A percentile compares a stretch with the other conserved stretches of the same genome.
Evolutionary conservation across 306 rosid genomes (phyloP).

Genomic region (Dalbergia oliveri): DNA sequence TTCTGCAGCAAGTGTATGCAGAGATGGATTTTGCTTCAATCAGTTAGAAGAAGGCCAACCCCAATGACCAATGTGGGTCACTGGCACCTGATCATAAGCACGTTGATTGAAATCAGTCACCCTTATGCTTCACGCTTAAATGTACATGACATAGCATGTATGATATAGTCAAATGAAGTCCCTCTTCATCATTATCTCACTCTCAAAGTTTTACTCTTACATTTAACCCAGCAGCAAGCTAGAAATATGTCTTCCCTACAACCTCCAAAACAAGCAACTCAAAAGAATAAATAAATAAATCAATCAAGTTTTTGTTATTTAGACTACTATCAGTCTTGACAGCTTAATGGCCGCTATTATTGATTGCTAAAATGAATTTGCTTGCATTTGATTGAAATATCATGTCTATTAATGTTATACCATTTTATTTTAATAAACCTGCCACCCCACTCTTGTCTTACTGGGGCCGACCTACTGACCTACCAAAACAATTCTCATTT

Average conservation of each 20-base stretch:
- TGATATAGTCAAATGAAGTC: neutral
- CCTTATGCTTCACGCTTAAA: constrained; percentile 42
- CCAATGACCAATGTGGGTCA: constrained; percentile 51
- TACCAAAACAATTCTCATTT: constrained; percentile 40
- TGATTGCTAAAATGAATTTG: constrained; percentile 41
- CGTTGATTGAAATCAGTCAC: constrained; percentile 27
- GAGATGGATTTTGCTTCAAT: constrained; percentile 34
- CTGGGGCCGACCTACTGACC: constrained; percentile 42
- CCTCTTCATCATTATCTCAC: neutral
- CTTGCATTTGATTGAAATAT: constrained; percentile 37
- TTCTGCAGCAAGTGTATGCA: too few relatives aligned
- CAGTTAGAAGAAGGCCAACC: constrained; percentile 21
- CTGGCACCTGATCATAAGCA: constrained; percentile 41
- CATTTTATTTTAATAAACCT: constrained; percentile 34
- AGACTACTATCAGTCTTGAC: constrained; percentile 33
- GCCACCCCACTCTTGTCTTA: constrained; percentile 45
- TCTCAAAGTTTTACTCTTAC: constrained; percentile 11
- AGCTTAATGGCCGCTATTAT: constrained; percentile 42
- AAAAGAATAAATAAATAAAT: too few relatives aligned
- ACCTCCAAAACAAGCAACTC: neutral
- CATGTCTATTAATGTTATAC: constrained; percentile 25
- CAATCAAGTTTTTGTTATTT: neutral
- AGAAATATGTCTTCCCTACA: constrained; percentile 28
- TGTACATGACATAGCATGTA: neutral
- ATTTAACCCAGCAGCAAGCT: neutral